These are phyloP conservation scores for Arachis stenosperma DNA, from an alignment of 306 rosid genomes.

Conservation along the genomic window DNA sequence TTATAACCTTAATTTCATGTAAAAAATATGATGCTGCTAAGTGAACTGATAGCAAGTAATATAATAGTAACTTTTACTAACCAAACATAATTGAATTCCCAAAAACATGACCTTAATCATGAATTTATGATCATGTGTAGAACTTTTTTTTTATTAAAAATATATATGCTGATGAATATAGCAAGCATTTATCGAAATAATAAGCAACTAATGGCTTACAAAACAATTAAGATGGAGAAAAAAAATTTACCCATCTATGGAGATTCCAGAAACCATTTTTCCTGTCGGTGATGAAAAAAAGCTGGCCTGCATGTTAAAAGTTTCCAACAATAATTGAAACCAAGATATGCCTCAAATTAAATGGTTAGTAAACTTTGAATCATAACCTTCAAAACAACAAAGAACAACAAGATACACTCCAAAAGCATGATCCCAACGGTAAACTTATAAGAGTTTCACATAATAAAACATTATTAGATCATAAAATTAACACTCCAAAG, in stretches of 20 bases:
- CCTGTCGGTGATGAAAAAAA: conserved; percentile 83
- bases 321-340: conserved; percentile 21
- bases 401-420: not conserved
- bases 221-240: conserved; percentile 28
- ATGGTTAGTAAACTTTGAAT: not conserved
- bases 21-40: conserved; percentile 1
- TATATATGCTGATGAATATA: not conserved
- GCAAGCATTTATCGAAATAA: not conserved
- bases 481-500: conserved; percentile 8
- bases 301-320: conserved; percentile 73
- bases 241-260: conserved; percentile 79
- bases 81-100: not conserved
- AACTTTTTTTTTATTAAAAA: no score
- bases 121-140: no score
- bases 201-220: not conserved
- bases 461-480: conserved; percentile 11
- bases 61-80: not conserved
- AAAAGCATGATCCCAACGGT: conserved; percentile 17
- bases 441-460: conserved; percentile 16
- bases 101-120: no score
- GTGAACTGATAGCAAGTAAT: not conserved
- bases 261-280: conserved; percentile 90
- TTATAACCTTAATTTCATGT: not conserved
- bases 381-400: conserved; percentile 8
- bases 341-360: no score